phyloP scores from a whole-genome alignment of 371 early-diverging fungal genomes.

The Fennellomyces sp. region DNA sequence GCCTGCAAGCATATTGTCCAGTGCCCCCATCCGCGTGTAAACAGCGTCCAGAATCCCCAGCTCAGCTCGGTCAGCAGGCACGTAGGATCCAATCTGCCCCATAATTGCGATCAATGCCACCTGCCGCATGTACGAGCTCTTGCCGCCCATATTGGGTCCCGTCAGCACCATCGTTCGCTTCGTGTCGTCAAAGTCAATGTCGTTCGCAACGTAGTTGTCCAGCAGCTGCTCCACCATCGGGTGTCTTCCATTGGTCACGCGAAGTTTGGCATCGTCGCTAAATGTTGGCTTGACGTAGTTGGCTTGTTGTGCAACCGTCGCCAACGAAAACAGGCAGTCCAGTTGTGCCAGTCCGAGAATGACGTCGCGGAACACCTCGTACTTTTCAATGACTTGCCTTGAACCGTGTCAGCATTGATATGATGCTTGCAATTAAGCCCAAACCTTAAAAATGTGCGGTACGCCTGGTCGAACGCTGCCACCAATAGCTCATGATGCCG shows the following conservation, averaged over 20 bases:
- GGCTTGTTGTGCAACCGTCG: slow-evolving; percentile 61
- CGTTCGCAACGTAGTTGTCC: slow-evolving; percentile 69
- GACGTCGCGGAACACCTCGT: slow-evolving; percentile 66
- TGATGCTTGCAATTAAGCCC: no score
- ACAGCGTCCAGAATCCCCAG: slow-evolving; percentile 74
- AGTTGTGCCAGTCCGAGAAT: slow-evolving; percentile 65
- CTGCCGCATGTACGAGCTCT: slow-evolving; percentile 78
- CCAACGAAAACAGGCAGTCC: slow-evolving; percentile 80
- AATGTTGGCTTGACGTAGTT: slow-evolving; percentile 78
- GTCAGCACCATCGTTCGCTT: slow-evolving; percentile 62
- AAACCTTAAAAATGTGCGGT: slow-evolving; percentile 51
- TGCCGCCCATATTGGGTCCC: slow-evolving; percentile 90
- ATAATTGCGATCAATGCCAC: slow-evolving; percentile 78
- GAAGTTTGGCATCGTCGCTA: slow-evolving; percentile 39
- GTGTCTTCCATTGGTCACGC: slow-evolving; percentile 60
- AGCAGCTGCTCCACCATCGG: slow-evolving; percentile 59
- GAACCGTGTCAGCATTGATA: neutral
- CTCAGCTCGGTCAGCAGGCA: slow-evolving; percentile 59
- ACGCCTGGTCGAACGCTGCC: slow-evolving; percentile 63
- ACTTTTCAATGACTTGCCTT: slow-evolving; percentile 62
- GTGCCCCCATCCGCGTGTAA: slow-evolving; percentile 70
- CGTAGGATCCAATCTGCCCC: slow-evolving; percentile 85
- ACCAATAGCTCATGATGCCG: slow-evolving; percentile 70
- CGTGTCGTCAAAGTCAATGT: slow-evolving; percentile 49
- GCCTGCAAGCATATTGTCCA: slow-evolving; percentile 68